These are phyloP conservation scores for Chloromonas sp. DNA, from an alignment of 163 green algal genomes.

Conservation along the genomic window DNA sequence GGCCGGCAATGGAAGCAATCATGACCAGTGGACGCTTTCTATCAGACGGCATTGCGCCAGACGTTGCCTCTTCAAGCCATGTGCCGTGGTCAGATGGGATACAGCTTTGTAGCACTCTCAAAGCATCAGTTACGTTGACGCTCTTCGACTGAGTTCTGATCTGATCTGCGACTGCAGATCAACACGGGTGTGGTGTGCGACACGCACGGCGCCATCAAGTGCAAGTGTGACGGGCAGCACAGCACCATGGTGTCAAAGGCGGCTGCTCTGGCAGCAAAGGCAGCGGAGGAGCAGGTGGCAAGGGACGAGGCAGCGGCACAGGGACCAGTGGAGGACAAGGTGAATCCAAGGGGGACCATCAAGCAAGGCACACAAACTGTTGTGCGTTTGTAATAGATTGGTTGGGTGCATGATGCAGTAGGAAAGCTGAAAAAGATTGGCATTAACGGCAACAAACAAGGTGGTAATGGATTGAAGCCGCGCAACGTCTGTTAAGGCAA, in stretches of 20 bases:
- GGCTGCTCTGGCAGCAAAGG: background rate
- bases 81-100: too few species aligned
- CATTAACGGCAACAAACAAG: too few species aligned
- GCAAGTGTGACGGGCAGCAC: conserved; percentile 29
- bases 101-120: too few species aligned
- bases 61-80: too few species aligned
- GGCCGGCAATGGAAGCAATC: too few species aligned
- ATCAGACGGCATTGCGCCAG: too few species aligned
- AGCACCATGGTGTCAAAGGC: conserved; percentile 10
- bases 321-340: background rate
- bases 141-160: too few species aligned
- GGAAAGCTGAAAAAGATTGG: too few species aligned
- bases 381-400: background rate
- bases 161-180: conserved; percentile 11
- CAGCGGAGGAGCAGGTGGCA: background rate
- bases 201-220: conserved; percentile 57
- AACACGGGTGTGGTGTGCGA: conserved; percentile 38
- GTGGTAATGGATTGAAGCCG: too few species aligned
- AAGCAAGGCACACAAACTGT: background rate
- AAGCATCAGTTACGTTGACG: too few species aligned
- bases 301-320: background rate
- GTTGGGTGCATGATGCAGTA: background rate
- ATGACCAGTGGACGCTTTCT: too few species aligned
- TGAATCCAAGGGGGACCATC: background rate
- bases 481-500: too few species aligned